phyloP scores from a whole-genome alignment of 2,329 filamentous ascomycete species.

The Phialophora tarda region DNA sequence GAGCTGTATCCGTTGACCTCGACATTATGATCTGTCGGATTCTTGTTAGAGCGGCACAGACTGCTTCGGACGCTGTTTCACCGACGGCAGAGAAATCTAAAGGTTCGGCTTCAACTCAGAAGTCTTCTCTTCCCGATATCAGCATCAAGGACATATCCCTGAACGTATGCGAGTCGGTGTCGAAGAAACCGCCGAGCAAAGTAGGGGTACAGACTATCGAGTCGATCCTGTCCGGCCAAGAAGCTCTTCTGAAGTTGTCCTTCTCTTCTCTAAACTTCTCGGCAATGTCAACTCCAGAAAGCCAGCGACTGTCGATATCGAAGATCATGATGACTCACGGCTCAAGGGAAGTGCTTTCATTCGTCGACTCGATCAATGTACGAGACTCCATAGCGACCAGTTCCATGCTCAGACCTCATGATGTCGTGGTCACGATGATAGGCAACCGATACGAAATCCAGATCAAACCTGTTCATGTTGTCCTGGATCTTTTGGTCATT shows the following conservation, averaged over 20 bases:
- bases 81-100: constrained; percentile 3
- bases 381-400: constrained; percentile 43
- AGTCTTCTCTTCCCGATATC: constrained; percentile 17
- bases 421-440: constrained; percentile 31
- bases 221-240: constrained; percentile 18
- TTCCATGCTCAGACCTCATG: constrained; percentile 38
- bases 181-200: constrained; percentile 27
- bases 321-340: constrained; percentile 57
- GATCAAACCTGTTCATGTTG: constrained; percentile 76
- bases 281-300: constrained; percentile 3
- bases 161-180: constrained; percentile 31
- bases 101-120: neutral
- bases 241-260: constrained; percentile 31
- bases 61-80: constrained; percentile 25
- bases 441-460: constrained; percentile 62
- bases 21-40: constrained; percentile 33
- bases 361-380: constrained; percentile 56
- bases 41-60: constrained; percentile 29
- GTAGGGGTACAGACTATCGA: constrained; percentile 27
- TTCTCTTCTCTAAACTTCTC: constrained; percentile 21
- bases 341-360: constrained; percentile 58
- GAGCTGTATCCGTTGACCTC: constrained; percentile 32
- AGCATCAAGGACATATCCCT: constrained; percentile 21
- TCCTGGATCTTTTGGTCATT: constrained; percentile 76
- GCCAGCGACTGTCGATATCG: constrained; percentile 37